Conservation (phyloP, 192 early-diverging fungal genomes). For the Coemansia sp. region DNA sequence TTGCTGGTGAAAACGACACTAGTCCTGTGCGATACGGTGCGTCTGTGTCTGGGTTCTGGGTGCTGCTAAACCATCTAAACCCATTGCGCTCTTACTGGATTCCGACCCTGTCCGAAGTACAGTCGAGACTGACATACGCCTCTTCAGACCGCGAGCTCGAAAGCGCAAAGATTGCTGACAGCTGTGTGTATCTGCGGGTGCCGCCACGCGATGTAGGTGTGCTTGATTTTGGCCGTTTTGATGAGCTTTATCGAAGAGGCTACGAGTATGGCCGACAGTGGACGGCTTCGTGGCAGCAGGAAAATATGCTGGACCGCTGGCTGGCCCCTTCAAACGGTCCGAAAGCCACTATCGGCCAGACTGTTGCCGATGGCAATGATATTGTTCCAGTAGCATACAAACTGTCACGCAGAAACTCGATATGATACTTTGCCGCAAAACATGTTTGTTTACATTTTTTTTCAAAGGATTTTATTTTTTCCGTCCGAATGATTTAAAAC, state of each 20-base stretch:
- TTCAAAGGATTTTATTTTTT: too few species aligned
- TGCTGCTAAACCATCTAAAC: constrained; percentile 77
- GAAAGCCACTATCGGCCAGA: neutral
- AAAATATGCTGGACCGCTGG: constrained; percentile 64
- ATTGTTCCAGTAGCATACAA: constrained; percentile 7
- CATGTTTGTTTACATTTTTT: neutral
- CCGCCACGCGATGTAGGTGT: constrained; percentile 85
- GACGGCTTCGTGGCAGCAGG: constrained; percentile 77
- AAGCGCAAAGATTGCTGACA: constrained; percentile 78
- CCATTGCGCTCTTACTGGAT: constrained; percentile 74
- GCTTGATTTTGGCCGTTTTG: constrained; percentile 88
- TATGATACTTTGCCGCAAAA: constrained; percentile 2
- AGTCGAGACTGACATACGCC: constrained; percentile 91
- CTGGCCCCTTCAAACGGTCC: neutral
- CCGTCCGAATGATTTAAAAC: too few species aligned
- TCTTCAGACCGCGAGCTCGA: constrained; percentile 86
- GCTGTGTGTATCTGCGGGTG: constrained; percentile 83
- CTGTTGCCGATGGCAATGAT: constrained; percentile 2
- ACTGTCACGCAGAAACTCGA: constrained; percentile 39
- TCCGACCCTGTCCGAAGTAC: constrained; percentile 91
- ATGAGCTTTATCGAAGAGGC: constrained; percentile 83
- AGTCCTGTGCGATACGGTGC: constrained; percentile 90
- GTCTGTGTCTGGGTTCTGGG: constrained; percentile 90
- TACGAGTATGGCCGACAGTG: constrained; percentile 81
- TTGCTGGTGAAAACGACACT: constrained; percentile 90